Conservation (phyloP, 805 yeast species). For the Yamadazyma insecticola region DNA sequence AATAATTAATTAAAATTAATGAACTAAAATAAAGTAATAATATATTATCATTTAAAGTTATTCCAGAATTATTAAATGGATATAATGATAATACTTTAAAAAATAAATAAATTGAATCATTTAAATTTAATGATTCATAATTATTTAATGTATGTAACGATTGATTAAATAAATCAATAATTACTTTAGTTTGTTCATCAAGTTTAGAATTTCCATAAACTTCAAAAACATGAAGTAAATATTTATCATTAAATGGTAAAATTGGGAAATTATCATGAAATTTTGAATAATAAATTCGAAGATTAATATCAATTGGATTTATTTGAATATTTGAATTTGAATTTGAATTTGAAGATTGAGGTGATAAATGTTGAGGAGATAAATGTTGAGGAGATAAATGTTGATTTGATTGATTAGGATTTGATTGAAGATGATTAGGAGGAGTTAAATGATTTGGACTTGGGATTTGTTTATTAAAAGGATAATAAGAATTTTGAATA, state of each 20-base stretch:
- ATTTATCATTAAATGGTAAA: constrained; percentile 30
- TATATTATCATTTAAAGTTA: constrained; percentile 20
- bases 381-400: constrained; percentile 1
- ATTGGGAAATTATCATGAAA: constrained; percentile 45
- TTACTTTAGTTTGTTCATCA: constrained; percentile 22
- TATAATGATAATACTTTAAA: constrained; percentile 31
- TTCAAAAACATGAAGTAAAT: constrained; percentile 13
- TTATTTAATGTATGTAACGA: constrained; percentile 37
- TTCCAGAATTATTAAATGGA: constrained; percentile 23
- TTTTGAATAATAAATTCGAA: constrained; percentile 38
- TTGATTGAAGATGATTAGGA: no score
- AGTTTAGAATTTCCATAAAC: constrained; percentile 16
- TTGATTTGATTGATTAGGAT: no score
- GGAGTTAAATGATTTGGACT: no score
- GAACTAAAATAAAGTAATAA: constrained; percentile 25
- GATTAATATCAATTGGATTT: constrained; percentile 28
- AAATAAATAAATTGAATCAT: constrained; percentile 30
- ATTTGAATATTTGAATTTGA: constrained; percentile 1
- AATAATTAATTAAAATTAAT: constrained; percentile 44
- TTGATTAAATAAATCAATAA: constrained; percentile 38
- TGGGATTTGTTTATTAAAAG: no score
- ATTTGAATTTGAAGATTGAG: constrained; percentile 7
- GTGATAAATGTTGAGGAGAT: neutral
- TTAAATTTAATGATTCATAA: constrained; percentile 27
- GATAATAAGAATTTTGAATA: no score